phyloP scores from a whole-genome alignment of 2,329 filamentous ascomycete genomes.

The Neopestalotiopsis sp. region DNA sequence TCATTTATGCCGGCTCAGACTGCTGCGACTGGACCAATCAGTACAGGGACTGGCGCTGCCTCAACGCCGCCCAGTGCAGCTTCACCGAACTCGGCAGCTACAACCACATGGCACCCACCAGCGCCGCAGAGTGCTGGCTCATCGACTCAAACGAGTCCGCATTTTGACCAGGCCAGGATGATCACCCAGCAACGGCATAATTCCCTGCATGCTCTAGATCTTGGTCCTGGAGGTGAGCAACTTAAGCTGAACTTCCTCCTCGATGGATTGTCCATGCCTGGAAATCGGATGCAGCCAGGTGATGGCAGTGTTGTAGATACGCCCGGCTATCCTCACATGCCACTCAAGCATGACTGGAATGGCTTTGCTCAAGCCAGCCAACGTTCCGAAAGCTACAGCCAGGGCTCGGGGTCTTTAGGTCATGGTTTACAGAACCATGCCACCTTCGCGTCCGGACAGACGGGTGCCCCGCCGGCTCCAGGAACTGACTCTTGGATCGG shows the following conservation, averaged over 20 bases:
- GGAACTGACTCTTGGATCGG: slow-evolving; percentile 25
- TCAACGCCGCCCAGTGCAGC: slow-evolving; percentile 46
- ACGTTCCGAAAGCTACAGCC: slow-evolving; percentile 9
- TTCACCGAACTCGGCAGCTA: slow-evolving; percentile 41
- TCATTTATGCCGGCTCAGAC: slow-evolving; percentile 10
- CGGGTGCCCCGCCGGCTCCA: background rate
- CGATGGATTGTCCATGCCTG: slow-evolving; percentile 56
- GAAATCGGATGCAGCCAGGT: slow-evolving; percentile 57
- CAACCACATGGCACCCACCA: slow-evolving; percentile 35
- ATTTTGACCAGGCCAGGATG: slow-evolving; percentile 35
- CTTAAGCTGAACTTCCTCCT: slow-evolving; percentile 78
- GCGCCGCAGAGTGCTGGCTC: slow-evolving; percentile 21
- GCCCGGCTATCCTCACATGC: slow-evolving; percentile 48
- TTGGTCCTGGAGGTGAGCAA: slow-evolving; percentile 63
- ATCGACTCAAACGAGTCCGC: slow-evolving; percentile 31
- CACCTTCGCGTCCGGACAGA: background rate
- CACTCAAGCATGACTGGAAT: slow-evolving; percentile 58
- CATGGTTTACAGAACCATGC: slow-evolving; percentile 9
- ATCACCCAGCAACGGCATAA: slow-evolving; percentile 56
- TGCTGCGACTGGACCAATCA: slow-evolving; percentile 30
- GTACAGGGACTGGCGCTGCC: slow-evolving; percentile 35
- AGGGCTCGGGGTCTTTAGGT: background rate
- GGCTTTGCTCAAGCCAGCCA: slow-evolving; percentile 27
- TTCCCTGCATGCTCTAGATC: slow-evolving; percentile 60
- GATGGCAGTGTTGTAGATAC: slow-evolving; percentile 54